A percentile compares a stretch with the other conserved stretches of the same genome.
Conservation (phyloP, 1,284 basidiomycete genomes). For the Ustilago cynodontis region DNA sequence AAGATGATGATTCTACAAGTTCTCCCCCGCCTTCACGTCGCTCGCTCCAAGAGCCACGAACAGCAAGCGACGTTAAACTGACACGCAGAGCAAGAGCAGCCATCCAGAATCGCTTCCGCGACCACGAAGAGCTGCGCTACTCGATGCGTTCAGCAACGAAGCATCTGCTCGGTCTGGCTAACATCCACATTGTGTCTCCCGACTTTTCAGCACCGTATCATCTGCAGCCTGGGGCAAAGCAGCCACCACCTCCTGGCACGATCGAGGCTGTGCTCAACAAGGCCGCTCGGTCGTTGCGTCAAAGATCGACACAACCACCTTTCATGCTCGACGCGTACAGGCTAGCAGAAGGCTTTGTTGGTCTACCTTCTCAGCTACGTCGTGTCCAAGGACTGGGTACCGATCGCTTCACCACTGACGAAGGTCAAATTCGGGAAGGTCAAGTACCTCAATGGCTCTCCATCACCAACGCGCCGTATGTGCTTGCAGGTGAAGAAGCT, state of each 20-base stretch:
- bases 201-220: conserved; percentile 54
- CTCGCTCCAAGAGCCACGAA: not conserved
- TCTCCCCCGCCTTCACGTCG: not conserved
- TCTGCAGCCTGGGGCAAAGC: conserved; percentile 35
- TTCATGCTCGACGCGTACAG: conserved; percentile 26
- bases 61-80: not conserved
- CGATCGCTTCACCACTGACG: conserved; percentile 44
- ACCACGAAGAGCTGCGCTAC: conserved; percentile 55
- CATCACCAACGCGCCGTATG: conserved; percentile 6
- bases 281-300: not conserved
- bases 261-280: not conserved
- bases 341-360: conserved; percentile 29
- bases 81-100: conserved; percentile 13
- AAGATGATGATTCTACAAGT: not conserved
- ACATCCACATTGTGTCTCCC: conserved; percentile 53
- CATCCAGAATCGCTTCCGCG: conserved; percentile 48
- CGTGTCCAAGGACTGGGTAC: conserved; percentile 37
- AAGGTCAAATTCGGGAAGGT: conserved; percentile 49
- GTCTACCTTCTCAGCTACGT: conserved; percentile 44
- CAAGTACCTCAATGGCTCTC: conserved; percentile 56
- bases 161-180: conserved; percentile 42
- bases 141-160: conserved; percentile 42
- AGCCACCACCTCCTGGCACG: not conserved
- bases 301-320: conserved; percentile 7
- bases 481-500: conserved; percentile 38